Evolutionary conservation across 2,329 filamentous ascomycete species (phyloP).

Genomic region (Aspergillus chevalieri): DNA sequence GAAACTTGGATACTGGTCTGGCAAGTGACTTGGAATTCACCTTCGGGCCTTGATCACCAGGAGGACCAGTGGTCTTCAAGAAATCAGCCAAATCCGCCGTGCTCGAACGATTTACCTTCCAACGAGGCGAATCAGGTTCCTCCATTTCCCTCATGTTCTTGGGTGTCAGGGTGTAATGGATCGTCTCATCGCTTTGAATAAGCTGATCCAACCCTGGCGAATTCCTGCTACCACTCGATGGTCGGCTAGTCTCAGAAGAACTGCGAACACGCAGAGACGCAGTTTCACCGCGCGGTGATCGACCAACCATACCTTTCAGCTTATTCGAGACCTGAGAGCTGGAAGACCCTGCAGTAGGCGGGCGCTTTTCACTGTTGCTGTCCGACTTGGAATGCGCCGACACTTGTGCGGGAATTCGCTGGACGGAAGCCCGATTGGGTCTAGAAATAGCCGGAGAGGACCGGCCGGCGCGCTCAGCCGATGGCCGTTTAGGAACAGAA

Average conservation of each 20-base stretch:
- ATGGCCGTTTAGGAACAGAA: not conserved
- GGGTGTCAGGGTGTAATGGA: conserved; percentile 75
- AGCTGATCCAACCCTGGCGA: conserved; percentile 65
- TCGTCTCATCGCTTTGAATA: conserved; percentile 74
- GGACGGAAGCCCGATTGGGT: conserved; percentile 35
- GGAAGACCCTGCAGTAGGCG: conserved; percentile 34
- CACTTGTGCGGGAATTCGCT: conserved; percentile 31
- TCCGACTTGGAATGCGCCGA: conserved; percentile 26
- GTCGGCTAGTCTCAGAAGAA: conserved; percentile 32
- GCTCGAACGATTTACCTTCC: conserved; percentile 26
- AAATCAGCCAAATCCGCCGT: conserved; percentile 35
- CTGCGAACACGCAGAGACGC: conserved; percentile 26
- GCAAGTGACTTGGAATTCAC: conserved; percentile 13
- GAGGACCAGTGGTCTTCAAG: conserved; percentile 30
- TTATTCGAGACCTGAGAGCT: conserved; percentile 37
- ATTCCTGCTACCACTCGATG: conserved; percentile 21
- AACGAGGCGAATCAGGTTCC: conserved; percentile 31
- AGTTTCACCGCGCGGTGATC: conserved; percentile 24
- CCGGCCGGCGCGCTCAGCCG: not conserved
- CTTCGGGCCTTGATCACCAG: conserved; percentile 18
- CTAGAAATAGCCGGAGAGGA: no score
- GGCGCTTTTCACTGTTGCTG: conserved; percentile 35
- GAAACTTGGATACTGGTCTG: conserved; percentile 18
- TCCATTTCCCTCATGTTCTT: conserved; percentile 72
- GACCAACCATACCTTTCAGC: conserved; percentile 37